Conservation (phyloP, 805 yeast species). For the Cyberlindnera misumaiensis region DNA sequence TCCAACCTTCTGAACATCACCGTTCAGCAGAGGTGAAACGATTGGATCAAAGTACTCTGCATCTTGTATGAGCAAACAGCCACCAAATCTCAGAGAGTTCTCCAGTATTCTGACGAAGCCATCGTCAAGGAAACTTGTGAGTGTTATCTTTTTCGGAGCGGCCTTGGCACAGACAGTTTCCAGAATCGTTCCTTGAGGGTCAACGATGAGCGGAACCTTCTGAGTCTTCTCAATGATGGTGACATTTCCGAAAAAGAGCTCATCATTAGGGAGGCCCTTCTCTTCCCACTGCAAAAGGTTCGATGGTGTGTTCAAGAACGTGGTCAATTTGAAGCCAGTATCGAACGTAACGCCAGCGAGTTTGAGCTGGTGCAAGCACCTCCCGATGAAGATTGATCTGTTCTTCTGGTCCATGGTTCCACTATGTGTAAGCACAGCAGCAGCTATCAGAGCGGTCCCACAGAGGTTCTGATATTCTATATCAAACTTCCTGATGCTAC, state of each 20-base stretch:
- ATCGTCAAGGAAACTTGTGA: constrained; percentile 67
- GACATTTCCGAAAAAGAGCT: constrained; percentile 56
- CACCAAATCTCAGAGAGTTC: constrained; percentile 81
- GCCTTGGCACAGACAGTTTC: constrained; percentile 31
- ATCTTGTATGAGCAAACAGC: constrained; percentile 62
- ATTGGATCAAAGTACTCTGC: constrained; percentile 79
- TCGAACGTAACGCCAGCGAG: constrained; percentile 34
- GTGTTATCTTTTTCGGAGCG: constrained; percentile 33
- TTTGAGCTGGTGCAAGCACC: constrained; percentile 32
- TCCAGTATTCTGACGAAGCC: constrained; percentile 65
- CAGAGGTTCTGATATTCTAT: constrained; percentile 38
- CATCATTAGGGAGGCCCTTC: constrained; percentile 51
- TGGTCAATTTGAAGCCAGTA: constrained; percentile 26
- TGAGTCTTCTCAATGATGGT: constrained; percentile 36
- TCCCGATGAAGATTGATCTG: constrained; percentile 30
- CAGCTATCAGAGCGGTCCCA: constrained; percentile 60
- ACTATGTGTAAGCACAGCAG: constrained; percentile 54
- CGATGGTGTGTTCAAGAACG: constrained; percentile 33
- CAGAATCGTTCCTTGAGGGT: constrained; percentile 52
- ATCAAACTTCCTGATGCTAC: constrained; percentile 45
- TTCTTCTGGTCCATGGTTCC: constrained; percentile 50
- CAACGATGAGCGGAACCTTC: constrained; percentile 56
- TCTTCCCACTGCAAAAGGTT: constrained; percentile 46
- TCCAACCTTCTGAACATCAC: constrained; percentile 58
- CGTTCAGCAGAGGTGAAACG: constrained; percentile 51